Evolutionary conservation across 805 yeast genomes (phyloP).

Genomic region (Candida taoyuanica): DNA sequence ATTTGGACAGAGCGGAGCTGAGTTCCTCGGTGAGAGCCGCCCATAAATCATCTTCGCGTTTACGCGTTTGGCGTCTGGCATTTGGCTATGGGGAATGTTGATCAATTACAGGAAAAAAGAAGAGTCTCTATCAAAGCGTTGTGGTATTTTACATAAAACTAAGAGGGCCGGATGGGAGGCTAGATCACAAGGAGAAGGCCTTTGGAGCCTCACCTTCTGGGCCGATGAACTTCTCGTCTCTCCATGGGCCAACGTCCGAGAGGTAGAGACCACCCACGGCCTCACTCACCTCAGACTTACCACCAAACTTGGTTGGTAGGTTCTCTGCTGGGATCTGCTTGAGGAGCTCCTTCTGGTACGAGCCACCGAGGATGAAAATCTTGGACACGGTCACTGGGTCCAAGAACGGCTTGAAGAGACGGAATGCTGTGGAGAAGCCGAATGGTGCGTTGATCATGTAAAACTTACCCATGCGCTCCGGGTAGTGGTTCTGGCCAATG

Average conservation of each 20-base stretch:
- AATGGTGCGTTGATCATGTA: slow-evolving; percentile 95
- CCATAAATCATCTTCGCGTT: too few relatives aligned
- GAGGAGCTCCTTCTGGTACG: slow-evolving; percentile 75
- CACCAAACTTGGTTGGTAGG: slow-evolving; percentile 90
- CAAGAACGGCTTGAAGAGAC: slow-evolving; percentile 84
- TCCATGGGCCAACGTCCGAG: slow-evolving; percentile 97
- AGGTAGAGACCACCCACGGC: slow-evolving; percentile 77
- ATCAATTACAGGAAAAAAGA: too few relatives aligned
- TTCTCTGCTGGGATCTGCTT: slow-evolving; percentile 93
- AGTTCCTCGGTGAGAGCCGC: too few relatives aligned
- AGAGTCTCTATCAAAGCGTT: too few relatives aligned
- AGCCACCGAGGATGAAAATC: slow-evolving; percentile 79
- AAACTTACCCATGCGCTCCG: slow-evolving; percentile 98
- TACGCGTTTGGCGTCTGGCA: too few relatives aligned
- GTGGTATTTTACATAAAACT: background rate
- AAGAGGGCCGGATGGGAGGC: too few relatives aligned
- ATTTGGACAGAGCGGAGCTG: too few relatives aligned
- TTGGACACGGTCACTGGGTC: slow-evolving; percentile 97
- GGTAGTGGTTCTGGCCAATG: slow-evolving; percentile 96
- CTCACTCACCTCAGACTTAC: slow-evolving; percentile 60
- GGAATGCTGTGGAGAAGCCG: slow-evolving; percentile 93
- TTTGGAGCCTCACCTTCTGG: slow-evolving; percentile 94
- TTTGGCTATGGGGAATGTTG: too few relatives aligned
- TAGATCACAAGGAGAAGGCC: slow-evolving; percentile 32
- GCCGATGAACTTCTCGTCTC: slow-evolving; percentile 81